A percentile compares a stretch with the other conserved stretches of the same genome.
Evolutionary conservation across 83 land plant genomes (phyloP).

Genomic region (Diphasiastrum complanatum): DNA sequence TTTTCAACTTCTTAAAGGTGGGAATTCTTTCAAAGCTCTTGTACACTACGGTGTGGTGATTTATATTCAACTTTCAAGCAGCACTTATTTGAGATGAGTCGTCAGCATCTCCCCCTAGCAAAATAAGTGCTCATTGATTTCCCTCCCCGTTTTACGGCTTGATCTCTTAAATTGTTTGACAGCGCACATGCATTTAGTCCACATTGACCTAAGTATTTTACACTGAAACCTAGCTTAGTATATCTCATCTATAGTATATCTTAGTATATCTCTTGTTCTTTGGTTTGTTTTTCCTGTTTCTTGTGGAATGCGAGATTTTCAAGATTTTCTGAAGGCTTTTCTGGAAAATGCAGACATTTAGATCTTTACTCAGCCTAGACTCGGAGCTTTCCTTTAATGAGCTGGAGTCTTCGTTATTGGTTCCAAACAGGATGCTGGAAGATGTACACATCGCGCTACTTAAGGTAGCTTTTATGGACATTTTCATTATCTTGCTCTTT

Average conservation of each 20-base stretch:
- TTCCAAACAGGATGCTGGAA: slow-evolving; percentile 64
- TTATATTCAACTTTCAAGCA: neutral
- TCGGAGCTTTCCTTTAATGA: slow-evolving; percentile 82
- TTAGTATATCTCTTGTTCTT: no score
- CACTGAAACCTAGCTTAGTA: no score
- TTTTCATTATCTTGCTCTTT: no score
- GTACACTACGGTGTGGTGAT: neutral
- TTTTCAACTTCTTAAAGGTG: slow-evolving; percentile 75
- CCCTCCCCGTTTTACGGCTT: no score
- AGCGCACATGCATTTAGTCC: no score
- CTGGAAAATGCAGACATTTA: slow-evolving; percentile 49
- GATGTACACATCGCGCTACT: slow-evolving; percentile 82
- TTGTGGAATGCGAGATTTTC: neutral
- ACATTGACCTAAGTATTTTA: no score
- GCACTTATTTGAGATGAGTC: neutral
- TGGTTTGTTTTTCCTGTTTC: neutral
- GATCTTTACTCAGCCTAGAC: slow-evolving; percentile 62
- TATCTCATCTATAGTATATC: no score
- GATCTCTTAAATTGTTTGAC: no score
- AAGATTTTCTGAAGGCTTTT: neutral
- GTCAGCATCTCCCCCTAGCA: no score
- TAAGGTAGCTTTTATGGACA: no score
- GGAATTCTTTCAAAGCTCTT: slow-evolving; percentile 8
- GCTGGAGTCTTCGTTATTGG: slow-evolving; percentile 78
- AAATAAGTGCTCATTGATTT: no score